Evolutionary conservation across 1,139 yeast genomes (phyloP).

Genomic region (Pichia sp.): DNA sequence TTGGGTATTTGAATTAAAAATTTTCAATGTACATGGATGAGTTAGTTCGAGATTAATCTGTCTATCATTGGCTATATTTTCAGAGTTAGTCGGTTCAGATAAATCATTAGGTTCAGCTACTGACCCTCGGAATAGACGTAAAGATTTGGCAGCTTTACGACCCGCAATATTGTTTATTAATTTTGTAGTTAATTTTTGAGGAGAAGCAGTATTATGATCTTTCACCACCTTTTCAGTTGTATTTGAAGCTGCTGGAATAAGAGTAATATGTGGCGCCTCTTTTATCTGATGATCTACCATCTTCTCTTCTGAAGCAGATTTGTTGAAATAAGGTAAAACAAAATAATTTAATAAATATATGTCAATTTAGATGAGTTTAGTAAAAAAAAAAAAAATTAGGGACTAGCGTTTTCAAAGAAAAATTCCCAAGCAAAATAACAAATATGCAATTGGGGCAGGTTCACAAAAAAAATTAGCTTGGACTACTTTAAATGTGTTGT

Average conservation of each 20-base stretch:
- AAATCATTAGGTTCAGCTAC: slow-evolving; percentile 2
- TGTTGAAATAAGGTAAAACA: too few species aligned
- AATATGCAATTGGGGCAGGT: too few species aligned
- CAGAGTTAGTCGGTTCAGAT: slow-evolving; percentile 13
- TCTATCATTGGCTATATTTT: slow-evolving; percentile 6
- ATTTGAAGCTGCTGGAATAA: not conserved
- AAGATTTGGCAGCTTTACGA: slow-evolving; percentile 36
- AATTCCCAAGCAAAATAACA: too few species aligned
- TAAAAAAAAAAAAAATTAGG: too few species aligned
- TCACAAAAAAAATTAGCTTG: too few species aligned
- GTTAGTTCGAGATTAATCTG: not conserved
- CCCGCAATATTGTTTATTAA: slow-evolving; percentile 29
- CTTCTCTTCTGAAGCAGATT: too few species aligned
- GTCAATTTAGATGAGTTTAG: too few species aligned
- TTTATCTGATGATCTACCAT: too few species aligned
- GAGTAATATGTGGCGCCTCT: not conserved
- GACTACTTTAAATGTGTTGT: too few species aligned
- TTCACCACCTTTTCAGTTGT: not conserved
- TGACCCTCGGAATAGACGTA: slow-evolving; percentile 29
- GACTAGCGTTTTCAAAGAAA: too few species aligned
- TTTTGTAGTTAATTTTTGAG: slow-evolving; percentile 13
- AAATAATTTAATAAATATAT: too few species aligned
- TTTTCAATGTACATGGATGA: slow-evolving; percentile 4
- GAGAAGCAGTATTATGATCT: slow-evolving; percentile 3
- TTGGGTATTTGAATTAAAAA: not conserved